A percentile compares a stretch with the other conserved stretches of the same genome.
Conservation (phyloP, 192 early-diverging fungal genomes). For the Rhizophlyctis rosea region DNA sequence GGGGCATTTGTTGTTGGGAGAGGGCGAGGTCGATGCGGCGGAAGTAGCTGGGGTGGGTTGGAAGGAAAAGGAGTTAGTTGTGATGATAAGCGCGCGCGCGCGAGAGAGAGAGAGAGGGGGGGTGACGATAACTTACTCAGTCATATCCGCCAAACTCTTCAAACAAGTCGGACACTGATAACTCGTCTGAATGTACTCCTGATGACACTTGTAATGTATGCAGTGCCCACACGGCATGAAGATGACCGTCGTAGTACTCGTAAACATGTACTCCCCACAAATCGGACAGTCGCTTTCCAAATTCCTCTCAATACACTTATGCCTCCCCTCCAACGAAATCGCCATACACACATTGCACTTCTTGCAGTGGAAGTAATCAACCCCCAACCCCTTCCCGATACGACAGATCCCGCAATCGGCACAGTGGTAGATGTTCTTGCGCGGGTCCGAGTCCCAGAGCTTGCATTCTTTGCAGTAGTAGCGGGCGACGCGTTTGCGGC, state of each 20-base stretch:
- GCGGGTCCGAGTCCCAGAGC: constrained; percentile 83
- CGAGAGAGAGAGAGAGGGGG: not conserved
- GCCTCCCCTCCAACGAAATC: constrained; percentile 68
- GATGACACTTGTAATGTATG: constrained; percentile 86
- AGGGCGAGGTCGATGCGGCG: constrained; percentile 78
- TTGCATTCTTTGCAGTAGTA: constrained; percentile 94
- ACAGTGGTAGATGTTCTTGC: constrained; percentile 92
- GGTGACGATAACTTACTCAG: constrained; percentile 20
- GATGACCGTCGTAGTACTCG: constrained; percentile 73
- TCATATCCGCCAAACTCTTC: constrained; percentile 86
- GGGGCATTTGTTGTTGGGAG: constrained; percentile 82
- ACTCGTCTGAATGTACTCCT: constrained; percentile 80
- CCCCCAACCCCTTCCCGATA: constrained; percentile 74
- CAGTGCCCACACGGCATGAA: constrained; percentile 93
- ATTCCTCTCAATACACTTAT: constrained; percentile 89
- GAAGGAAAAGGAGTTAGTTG: not conserved
- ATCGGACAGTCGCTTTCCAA: constrained; percentile 93
- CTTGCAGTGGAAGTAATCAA: constrained; percentile 89
- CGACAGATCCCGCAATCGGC: constrained; percentile 91
- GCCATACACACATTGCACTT: constrained; percentile 92
- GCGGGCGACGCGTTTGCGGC: constrained; percentile 58
- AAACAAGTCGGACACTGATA: constrained; percentile 96
- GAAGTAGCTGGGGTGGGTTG: constrained; percentile 52
- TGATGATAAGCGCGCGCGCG: not conserved
- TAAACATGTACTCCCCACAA: constrained; percentile 95